phyloP scores from a whole-genome alignment of 495 filamentous ascomycete genomes.

The Monascus purpureus region DNA sequence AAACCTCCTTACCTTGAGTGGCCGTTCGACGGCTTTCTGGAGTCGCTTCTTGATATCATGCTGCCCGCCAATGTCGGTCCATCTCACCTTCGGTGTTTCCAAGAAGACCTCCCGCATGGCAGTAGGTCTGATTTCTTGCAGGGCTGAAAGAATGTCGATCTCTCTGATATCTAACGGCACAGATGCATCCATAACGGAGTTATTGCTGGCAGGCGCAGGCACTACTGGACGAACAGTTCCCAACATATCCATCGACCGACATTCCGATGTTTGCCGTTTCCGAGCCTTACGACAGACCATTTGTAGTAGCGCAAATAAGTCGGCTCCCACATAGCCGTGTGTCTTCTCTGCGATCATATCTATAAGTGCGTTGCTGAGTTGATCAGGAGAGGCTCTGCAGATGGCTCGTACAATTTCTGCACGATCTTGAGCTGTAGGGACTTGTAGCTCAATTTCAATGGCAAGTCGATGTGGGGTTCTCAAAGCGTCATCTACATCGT shows the following conservation, averaged over 20 bases:
- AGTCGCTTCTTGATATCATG: conserved; percentile 61
- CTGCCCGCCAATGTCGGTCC: conserved; percentile 85
- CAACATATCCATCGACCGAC: background rate
- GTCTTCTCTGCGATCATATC: conserved; percentile 41
- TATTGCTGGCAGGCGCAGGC: background rate
- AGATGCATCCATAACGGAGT: conserved; percentile 2
- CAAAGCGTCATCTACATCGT: conserved; percentile 61
- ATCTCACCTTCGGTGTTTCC: conserved; percentile 73
- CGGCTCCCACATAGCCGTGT: conserved; percentile 56
- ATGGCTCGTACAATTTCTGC: conserved; percentile 54
- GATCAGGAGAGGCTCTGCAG: conserved; percentile 17
- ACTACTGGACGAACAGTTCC: background rate
- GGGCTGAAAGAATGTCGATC: conserved; percentile 39
- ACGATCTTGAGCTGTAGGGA: conserved; percentile 60
- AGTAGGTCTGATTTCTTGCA: conserved; percentile 53
- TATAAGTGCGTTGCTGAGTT: conserved; percentile 21
- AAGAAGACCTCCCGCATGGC: conserved; percentile 86
- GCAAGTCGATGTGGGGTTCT: conserved; percentile 52
- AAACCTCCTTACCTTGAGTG: conserved; percentile 40
- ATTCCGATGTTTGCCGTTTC: conserved; percentile 15
- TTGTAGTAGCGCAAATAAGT: conserved; percentile 40
- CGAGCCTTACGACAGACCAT: conserved; percentile 29
- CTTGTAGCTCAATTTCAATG: conserved; percentile 62
- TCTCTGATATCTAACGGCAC: conserved; percentile 22
- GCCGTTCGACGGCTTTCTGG: conserved; percentile 49